phyloP scores from a whole-genome alignment of 2,329 filamentous ascomycete species.

The Dactylella cylindrospora region DNA sequence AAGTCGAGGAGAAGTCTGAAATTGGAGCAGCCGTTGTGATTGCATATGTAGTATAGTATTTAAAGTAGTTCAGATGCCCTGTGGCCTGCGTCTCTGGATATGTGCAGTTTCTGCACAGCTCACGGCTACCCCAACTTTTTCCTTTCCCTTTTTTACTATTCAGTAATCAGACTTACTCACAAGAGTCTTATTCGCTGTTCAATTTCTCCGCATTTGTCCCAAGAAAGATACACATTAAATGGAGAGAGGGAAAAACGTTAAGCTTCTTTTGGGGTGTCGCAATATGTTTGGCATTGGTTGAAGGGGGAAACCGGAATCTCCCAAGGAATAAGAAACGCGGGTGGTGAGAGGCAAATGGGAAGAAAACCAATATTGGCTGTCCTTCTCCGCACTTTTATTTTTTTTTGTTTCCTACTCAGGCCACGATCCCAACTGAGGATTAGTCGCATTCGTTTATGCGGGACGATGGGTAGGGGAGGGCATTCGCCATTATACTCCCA shows the following conservation, averaged over 20 bases:
- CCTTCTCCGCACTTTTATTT: too few species aligned
- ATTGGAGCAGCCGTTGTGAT: too few species aligned
- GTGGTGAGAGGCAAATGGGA: too few species aligned
- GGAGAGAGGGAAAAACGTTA: not conserved
- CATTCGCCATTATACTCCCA: too few species aligned
- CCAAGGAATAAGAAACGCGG: slow-evolving; percentile 36
- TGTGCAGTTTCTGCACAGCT: slow-evolving; percentile 6
- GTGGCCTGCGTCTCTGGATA: not conserved
- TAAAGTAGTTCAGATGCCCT: too few species aligned
- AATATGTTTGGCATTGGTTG: slow-evolving; percentile 29
- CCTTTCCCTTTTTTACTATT: slow-evolving; percentile 8
- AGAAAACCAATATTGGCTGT: too few species aligned
- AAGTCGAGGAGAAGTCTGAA: too few species aligned
- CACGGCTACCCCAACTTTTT: not conserved
- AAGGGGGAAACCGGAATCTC: slow-evolving; percentile 34
- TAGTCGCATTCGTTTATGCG: too few species aligned
- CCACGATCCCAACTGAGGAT: too few species aligned
- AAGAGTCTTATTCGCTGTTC: slow-evolving; percentile 16
- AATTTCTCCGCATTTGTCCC: slow-evolving; percentile 20
- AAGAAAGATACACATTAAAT: slow-evolving; percentile 1
- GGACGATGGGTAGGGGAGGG: too few species aligned
- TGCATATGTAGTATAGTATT: too few species aligned
- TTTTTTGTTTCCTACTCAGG: too few species aligned
- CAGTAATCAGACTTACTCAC: slow-evolving; percentile 19
- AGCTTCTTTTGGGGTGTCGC: slow-evolving; percentile 16